phyloP scores from a whole-genome alignment of 306 rosid species.

The Ziziphus jujuba region DNA sequence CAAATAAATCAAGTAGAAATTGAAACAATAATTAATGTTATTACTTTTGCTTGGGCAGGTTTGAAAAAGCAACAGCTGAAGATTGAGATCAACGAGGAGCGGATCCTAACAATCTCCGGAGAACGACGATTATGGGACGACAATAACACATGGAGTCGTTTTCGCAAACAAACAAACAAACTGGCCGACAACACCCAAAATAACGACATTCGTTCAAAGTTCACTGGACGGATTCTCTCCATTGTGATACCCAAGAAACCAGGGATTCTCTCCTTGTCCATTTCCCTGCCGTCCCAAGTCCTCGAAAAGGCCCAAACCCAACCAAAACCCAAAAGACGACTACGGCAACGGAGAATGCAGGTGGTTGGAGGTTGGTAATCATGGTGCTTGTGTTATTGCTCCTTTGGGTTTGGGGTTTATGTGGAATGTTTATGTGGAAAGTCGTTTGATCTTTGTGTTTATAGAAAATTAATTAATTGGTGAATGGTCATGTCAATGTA shows the following conservation, averaged over 20 bases:
- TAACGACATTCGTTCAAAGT: conserved; percentile 42
- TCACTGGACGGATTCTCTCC: conserved; percentile 33
- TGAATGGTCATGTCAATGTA: too few relatives aligned
- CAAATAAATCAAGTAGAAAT: too few relatives aligned
- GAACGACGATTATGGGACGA: too few relatives aligned
- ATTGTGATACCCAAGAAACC: conserved; percentile 37
- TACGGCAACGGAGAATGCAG: too few relatives aligned
- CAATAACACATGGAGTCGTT: conserved; percentile 67
- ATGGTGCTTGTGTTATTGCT: too few relatives aligned
- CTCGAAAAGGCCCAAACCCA: too few relatives aligned
- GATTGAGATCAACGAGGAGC: conserved; percentile 24
- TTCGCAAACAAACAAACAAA: conserved; percentile 48
- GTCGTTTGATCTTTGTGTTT: too few relatives aligned
- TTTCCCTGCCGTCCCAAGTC: not conserved
- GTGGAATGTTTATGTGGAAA: too few relatives aligned
- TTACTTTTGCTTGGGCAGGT: conserved; percentile 34
- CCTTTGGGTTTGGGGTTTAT: too few relatives aligned
- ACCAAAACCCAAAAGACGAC: not conserved
- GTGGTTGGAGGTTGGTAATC: not conserved
- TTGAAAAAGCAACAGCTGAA: conserved; percentile 57
- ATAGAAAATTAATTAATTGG: too few relatives aligned
- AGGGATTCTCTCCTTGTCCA: not conserved
- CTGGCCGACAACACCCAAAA: conserved; percentile 28
- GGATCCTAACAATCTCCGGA: conserved; percentile 39
- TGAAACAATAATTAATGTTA: not conserved